Conservation (phyloP, 148 eudicot genomes). For the Hydrangea macrophylla region DNA sequence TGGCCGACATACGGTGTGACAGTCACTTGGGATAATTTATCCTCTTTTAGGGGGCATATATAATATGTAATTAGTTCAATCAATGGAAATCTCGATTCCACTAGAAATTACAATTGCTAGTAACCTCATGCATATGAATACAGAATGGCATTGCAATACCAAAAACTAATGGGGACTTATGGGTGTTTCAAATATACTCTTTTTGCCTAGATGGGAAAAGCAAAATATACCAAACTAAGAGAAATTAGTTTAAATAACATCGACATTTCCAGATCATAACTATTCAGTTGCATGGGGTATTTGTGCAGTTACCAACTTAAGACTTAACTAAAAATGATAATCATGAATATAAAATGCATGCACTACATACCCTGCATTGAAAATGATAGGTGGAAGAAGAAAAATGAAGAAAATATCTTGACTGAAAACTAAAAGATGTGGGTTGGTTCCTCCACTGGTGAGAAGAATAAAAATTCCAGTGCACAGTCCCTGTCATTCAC, state of each 20-base stretch:
- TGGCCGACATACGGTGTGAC: no score
- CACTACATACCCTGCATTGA: constrained; percentile 70
- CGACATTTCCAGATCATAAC: background rate
- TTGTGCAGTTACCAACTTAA: no score
- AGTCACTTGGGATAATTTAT: no score
- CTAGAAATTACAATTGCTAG: background rate
- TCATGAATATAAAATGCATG: no score
- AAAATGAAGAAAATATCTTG: constrained; percentile 83
- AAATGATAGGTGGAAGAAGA: constrained; percentile 85
- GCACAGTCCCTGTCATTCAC: constrained; percentile 52
- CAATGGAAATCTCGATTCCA: background rate
- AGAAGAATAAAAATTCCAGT: constrained; percentile 67
- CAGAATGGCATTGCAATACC: background rate
- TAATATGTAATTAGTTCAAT: background rate
- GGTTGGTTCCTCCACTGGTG: constrained; percentile 50
- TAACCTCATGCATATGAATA: background rate
- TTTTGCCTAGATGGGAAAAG: no score
- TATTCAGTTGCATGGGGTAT: no score
- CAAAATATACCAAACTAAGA: no score
- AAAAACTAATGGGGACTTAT: background rate
- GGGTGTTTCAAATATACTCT: no score
- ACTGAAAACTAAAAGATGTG: constrained; percentile 66
- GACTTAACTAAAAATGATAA: no score
- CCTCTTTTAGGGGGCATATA: no score
- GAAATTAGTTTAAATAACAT: no score